Base-by-base conservation (phyloP, 805 yeast species). In the Cephaloascus fragrans region DNA sequence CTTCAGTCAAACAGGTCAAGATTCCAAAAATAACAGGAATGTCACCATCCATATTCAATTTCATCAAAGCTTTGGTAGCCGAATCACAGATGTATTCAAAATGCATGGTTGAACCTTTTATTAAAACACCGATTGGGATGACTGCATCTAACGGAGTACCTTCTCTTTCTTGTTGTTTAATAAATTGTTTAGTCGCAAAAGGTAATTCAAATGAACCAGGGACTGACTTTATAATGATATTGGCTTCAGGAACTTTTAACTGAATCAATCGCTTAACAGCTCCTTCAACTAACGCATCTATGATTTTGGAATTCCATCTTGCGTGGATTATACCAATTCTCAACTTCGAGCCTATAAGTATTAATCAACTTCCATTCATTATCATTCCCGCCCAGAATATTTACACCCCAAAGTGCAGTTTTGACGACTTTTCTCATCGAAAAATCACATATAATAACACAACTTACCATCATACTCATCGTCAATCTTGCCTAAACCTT, bases 171-270 rank as follows among this genome's bases (percentile, higher is more conserved):
- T 71, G 65, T 44, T 67, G 69, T 16, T 69, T 69, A 33, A 67
- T 61, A 45, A 78, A 61, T 44, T 65, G 64, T 57, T 73, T 69
- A 20, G 87, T 69, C 28, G 87, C 97, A 56, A 67, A 84, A 14
- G 98, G 98, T 46, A 93, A 71, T 66, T 93, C 98, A 55, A 80
- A 93, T 9, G 95, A 80, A 26, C 98, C 98, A 8, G 98, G 98
- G 17, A 93, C 95, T 6, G 89, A 68, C 59, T 87, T 93, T 39
- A 89, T 64, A 40, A 76, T 56, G 46, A 93, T 88, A 61, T 88
- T 85, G 46, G 76, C 81, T 47, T 78, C 79, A 49, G 67, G 60
- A 20, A 93, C 97, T 19, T 88, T 88, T 40, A 83, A 61, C 34
- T 71, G 72, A 35, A 51, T 47, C 55, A 89, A 63, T 56, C 75